Conservation (phyloP, 1,139 yeast species). For the Suhomyces yuchorum region DNA sequence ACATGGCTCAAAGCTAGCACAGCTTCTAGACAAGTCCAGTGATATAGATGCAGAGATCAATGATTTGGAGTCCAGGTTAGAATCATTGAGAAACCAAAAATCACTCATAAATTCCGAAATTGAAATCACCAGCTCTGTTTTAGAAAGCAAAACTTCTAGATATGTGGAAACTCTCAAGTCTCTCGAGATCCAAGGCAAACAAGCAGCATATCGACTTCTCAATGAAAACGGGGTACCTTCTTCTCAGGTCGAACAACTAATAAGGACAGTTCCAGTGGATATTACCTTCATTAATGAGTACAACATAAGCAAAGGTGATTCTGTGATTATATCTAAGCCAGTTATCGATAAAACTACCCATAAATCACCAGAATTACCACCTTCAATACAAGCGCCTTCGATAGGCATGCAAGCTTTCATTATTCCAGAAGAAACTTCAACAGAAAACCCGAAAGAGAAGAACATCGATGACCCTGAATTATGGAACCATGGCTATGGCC, state of each 20-base stretch:
- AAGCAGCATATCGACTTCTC: conserved; percentile 32
- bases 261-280: conserved; percentile 31
- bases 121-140: conserved; percentile 52
- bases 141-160: conserved; percentile 52
- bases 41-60: conserved; percentile 45
- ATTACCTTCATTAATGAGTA: conserved; percentile 31
- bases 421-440: conserved; percentile 16
- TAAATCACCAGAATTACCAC: not conserved
- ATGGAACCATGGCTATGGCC: conserved; percentile 30
- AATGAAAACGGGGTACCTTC: conserved; percentile 27
- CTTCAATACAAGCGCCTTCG: conserved; percentile 13
- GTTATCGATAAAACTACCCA: not conserved
- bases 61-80: conserved; percentile 41
- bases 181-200: conserved; percentile 43
- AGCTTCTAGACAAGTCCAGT: conserved; percentile 37
- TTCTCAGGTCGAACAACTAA: conserved; percentile 21
- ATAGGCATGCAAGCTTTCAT: conserved; percentile 36
- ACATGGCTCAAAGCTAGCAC: conserved; percentile 48
- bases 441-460: not conserved
- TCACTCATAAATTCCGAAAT: conserved; percentile 44
- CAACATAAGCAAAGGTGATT: conserved; percentile 7
- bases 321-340: not conserved
- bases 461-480: conserved; percentile 14
- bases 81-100: conserved; percentile 40
- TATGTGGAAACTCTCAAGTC: conserved; percentile 44